Evolutionary conservation across 192 early-diverging fungal genomes (phyloP).

Genomic region (Podila epigama): DNA sequence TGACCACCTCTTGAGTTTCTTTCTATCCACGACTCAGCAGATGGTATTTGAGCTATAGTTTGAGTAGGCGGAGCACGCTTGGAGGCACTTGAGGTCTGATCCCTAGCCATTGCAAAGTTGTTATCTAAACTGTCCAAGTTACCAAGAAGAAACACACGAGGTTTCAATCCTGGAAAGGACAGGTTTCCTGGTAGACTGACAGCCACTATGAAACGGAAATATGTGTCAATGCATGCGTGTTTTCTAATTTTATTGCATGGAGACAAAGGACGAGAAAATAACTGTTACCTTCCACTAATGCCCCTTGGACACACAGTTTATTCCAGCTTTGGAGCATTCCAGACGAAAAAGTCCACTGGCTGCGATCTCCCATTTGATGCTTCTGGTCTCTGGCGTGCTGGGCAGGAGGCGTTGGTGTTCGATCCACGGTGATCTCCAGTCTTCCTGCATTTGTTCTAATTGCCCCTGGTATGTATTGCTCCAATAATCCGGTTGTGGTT

Average conservation of each 20-base stretch:
- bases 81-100: slow-evolving; percentile 64
- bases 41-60: slow-evolving; percentile 50
- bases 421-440: slow-evolving; percentile 52
- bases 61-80: slow-evolving; percentile 64
- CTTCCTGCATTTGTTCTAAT: slow-evolving; percentile 56
- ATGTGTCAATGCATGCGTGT: too few relatives aligned
- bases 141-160: slow-evolving; percentile 64
- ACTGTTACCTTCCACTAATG: slow-evolving; percentile 61
- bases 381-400: not conserved
- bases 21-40: not conserved
- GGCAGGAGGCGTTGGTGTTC: slow-evolving; percentile 6
- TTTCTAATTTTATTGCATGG: too few relatives aligned
- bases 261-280: too few relatives aligned
- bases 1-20: slow-evolving; percentile 53
- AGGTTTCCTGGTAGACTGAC: slow-evolving; percentile 62
- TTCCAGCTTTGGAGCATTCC: slow-evolving; percentile 73
- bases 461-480: slow-evolving; percentile 62
- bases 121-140: slow-evolving; percentile 67
- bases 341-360: slow-evolving; percentile 51
- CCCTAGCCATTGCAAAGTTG: slow-evolving; percentile 62
- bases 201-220: slow-evolving; percentile 38
- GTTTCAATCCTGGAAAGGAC: slow-evolving; percentile 58
- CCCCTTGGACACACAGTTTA: slow-evolving; percentile 70
- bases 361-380: not conserved
- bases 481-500: slow-evolving; percentile 60